Conservation (phyloP, 2,329 filamentous ascomycete species). For the Trichoderma koningii region DNA sequence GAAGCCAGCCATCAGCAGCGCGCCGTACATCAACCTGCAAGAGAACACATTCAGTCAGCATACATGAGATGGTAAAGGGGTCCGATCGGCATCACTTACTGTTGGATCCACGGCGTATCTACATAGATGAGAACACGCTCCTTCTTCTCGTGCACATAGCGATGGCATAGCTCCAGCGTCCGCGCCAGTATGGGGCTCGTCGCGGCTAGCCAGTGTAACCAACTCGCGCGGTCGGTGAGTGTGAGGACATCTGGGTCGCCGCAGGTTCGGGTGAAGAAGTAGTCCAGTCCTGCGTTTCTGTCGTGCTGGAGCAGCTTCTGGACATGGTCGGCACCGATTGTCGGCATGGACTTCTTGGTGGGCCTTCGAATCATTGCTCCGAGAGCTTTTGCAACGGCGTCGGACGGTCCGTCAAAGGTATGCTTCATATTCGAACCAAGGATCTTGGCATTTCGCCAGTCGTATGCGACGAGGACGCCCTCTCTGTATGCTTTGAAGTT, state of each 20-base stretch:
- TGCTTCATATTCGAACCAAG: too few relatives aligned
- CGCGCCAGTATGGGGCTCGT: neutral
- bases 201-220: neutral
- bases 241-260: neutral
- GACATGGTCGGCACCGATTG: neutral
- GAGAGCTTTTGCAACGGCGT: too few relatives aligned
- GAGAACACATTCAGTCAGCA: too few relatives aligned
- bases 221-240: neutral
- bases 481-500: too few relatives aligned
- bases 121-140: neutral
- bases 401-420: too few relatives aligned
- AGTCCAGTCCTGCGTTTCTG: neutral
- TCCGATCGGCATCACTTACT: neutral
- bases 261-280: neutral
- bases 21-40: neutral
- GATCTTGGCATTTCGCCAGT: too few relatives aligned
- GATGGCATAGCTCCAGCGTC: neutral
- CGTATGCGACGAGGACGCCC: too few relatives aligned
- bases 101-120: neutral
- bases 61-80: too few relatives aligned
- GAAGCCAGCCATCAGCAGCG: neutral
- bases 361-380: too few relatives aligned
- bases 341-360: neutral
- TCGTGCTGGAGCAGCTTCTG: neutral
- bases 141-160: neutral